Evolutionary conservation across 1,284 basidiomycete species (phyloP).

Genomic region (Nidula niveotomentosa): DNA sequence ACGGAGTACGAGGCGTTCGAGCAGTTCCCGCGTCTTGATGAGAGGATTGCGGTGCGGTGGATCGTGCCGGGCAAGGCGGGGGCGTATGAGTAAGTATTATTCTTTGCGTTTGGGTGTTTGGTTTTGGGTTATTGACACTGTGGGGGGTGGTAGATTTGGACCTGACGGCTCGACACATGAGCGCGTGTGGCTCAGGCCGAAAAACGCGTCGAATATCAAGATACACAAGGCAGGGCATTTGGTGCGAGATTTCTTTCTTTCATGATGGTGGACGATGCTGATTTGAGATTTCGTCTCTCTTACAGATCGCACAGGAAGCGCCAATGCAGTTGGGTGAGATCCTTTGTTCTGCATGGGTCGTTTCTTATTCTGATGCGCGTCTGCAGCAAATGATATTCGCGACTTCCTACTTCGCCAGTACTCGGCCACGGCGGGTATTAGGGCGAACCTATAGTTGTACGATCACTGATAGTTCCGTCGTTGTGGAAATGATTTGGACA

Average conservation of each 20-base stretch:
- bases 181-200: constrained; percentile 59
- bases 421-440: no score
- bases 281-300: not conserved
- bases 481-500: no score
- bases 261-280: not conserved
- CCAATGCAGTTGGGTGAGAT: constrained; percentile 39
- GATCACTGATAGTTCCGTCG: no score
- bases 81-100: constrained; percentile 26
- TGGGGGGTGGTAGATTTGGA: constrained; percentile 27
- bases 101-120: not conserved
- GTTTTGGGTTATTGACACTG: not conserved
- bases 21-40: constrained; percentile 46
- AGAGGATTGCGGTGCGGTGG: constrained; percentile 51
- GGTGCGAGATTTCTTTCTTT: constrained; percentile 30
- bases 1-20: constrained; percentile 41
- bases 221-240: constrained; percentile 59
- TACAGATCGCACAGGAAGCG: constrained; percentile 43
- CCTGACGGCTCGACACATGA: constrained; percentile 35
- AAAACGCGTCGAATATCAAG: constrained; percentile 58
- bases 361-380: not conserved
- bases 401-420: not conserved
- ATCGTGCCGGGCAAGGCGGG: constrained; percentile 49
- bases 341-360: not conserved
- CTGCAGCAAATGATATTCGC: not conserved
- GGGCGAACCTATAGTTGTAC: no score